These are phyloP conservation scores for Syzygium aqueum DNA, from an alignment of 345 rosid species.

Conservation along the genomic window DNA sequence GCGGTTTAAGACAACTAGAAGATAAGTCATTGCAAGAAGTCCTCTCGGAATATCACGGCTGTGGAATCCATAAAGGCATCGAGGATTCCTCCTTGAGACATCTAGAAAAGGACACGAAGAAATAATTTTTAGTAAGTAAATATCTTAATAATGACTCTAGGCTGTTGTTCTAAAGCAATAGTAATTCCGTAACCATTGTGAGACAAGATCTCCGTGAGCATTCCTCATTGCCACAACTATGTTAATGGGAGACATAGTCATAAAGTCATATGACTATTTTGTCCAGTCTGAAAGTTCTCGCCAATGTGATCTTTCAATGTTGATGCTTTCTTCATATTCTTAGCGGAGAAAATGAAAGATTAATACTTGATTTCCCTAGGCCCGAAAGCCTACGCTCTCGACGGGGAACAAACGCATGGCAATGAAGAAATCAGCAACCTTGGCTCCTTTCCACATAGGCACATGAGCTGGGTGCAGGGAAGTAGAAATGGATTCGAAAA, in stretches of 20 bases:
- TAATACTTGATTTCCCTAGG: constrained; percentile 69
- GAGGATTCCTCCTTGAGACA: constrained; percentile 92
- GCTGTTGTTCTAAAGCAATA: not conserved
- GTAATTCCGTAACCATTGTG: not conserved
- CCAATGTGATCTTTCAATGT: not conserved
- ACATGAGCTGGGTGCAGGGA: constrained; percentile 96
- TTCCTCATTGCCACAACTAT: not conserved
- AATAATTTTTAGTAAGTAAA: not conserved
- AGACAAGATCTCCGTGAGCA: not conserved
- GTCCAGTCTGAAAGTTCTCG: not conserved
- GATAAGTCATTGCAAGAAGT: constrained; percentile 75
- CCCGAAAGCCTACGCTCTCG: constrained; percentile 95
- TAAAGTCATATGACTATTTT: not conserved
- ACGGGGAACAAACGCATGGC: constrained; percentile 83
- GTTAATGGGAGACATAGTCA: not conserved
- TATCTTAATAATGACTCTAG: not conserved
- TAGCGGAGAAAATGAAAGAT: not conserved
- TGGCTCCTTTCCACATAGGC: constrained; percentile 99
- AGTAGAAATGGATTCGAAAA: constrained; percentile 28
- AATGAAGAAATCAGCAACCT: constrained; percentile 80
- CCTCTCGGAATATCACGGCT: constrained; percentile 83
- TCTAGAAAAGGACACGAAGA: constrained; percentile 25
- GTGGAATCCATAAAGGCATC: constrained; percentile 81
- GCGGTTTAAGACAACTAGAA: constrained; percentile 85
- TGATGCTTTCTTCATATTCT: not conserved